Evolutionary conservation across 352 stramenopile genomes (phyloP).

Genomic region (Globisporangium acanthophoron): DNA sequence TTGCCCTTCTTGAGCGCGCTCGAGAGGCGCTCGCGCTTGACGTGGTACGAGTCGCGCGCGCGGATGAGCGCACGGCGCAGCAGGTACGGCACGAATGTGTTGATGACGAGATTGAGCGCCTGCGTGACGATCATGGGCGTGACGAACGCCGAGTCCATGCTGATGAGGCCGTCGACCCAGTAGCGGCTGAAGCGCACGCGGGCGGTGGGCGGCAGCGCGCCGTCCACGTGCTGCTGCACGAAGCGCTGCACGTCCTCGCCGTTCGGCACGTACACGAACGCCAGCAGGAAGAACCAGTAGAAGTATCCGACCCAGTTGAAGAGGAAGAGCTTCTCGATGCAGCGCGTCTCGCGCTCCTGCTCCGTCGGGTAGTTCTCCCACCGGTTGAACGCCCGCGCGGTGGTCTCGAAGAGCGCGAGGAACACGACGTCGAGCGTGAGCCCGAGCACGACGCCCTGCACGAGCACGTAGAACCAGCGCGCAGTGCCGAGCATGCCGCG

Average conservation of each 20-base stretch:
- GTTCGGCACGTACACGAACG: conserved; percentile 61
- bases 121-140: conserved; percentile 69
- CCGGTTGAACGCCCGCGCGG: conserved; percentile 42
- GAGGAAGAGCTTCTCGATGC: conserved; percentile 59
- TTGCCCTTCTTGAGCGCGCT: conserved; percentile 20
- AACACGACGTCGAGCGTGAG: conserved; percentile 67
- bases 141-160: conserved; percentile 59
- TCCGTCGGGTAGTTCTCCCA: conserved; percentile 65
- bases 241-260: conserved; percentile 36
- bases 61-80: conserved; percentile 39
- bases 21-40: conserved; percentile 42
- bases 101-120: conserved; percentile 61
- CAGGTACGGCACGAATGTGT: conserved; percentile 56
- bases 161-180: conserved; percentile 52
- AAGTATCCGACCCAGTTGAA: conserved; percentile 77
- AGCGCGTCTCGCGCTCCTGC: conserved; percentile 42
- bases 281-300: conserved; percentile 64
- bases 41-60: conserved; percentile 46
- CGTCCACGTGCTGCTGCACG: conserved; percentile 35
- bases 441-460: conserved; percentile 53
- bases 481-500: conserved; percentile 48
- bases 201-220: conserved; percentile 31
- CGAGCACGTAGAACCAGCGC: conserved; percentile 61
- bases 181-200: conserved; percentile 49
- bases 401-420: conserved; percentile 51